Conservation (phyloP, 768 basidiomycete genomes). For the Psilocybe tampanensis region DNA sequence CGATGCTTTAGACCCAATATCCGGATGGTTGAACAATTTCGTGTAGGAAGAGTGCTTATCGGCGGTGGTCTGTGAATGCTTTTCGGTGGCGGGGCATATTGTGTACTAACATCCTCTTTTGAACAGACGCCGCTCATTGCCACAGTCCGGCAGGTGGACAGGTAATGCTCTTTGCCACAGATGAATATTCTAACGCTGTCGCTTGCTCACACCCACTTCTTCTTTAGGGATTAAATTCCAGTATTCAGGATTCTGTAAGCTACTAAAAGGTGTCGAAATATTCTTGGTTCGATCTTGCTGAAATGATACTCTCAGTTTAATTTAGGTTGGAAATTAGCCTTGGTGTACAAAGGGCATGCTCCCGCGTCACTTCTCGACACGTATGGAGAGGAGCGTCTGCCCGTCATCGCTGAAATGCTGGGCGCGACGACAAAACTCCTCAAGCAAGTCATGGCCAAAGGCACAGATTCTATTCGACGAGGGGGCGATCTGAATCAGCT, state of each 20-base stretch:
- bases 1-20: slow-evolving; percentile 22
- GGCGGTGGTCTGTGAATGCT: slow-evolving; percentile 22
- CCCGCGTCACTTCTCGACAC: slow-evolving; percentile 27
- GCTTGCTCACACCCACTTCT: background rate
- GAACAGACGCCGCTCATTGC: slow-evolving; percentile 34
- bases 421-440: slow-evolving; percentile 29
- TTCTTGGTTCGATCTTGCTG: background rate
- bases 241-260: slow-evolving; percentile 37
- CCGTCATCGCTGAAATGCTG: slow-evolving; percentile 41
- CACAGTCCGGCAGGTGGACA: slow-evolving; percentile 37
- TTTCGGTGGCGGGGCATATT: background rate
- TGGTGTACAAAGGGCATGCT: slow-evolving; percentile 31
- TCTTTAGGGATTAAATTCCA: slow-evolving; percentile 31
- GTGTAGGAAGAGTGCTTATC: slow-evolving; percentile 18
- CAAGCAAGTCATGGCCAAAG: slow-evolving; percentile 16
- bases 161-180: slow-evolving; percentile 9
- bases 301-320: slow-evolving; percentile 30
- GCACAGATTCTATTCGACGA: slow-evolving; percentile 17
- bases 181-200: background rate
- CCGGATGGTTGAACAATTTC: slow-evolving; percentile 19
- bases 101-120: background rate
- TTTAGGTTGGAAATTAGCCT: slow-evolving; percentile 39
- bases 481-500: slow-evolving; percentile 38
- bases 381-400: slow-evolving; percentile 36
- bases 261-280: background rate